Evolutionary conservation across 805 yeast species (phyloP), one percentile per base, ranked within the genome.

Genomic region (Saccharomycopsis lassenensis): DNA sequence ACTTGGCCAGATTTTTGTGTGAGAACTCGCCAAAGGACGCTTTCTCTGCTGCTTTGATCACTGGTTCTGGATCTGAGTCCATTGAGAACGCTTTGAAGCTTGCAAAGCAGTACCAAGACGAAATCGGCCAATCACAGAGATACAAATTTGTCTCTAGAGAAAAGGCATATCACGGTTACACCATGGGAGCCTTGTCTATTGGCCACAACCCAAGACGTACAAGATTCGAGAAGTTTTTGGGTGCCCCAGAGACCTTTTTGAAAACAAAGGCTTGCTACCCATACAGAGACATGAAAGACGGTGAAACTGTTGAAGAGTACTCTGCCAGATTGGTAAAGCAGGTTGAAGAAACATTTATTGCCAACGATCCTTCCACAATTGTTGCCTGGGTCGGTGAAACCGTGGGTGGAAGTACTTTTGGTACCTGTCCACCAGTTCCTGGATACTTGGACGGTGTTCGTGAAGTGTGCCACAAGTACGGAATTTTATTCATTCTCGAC

Each of bases 31-130:
- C 68, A 34, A 44, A 46, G n/a, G 64, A 61, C 11, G 59, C 65
- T 5, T 65, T 65, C 47, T 58, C 55, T 29, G 50, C 61, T 33
- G 69, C 67, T 4, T 51, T 61, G 22, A 63, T 61, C 52, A 64
- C 71, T 34, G 74, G 75, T 40, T 69, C 78, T 3, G 85, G 84
- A 7, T 62, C 80, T 12, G 82, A 74, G 54, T 71, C 80, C 15
- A 75, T 71, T 49, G 82, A 74, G 51, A 76, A 74, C 19, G 77
- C 78, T 4, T 46, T 74, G 47, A 74, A 74, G 56, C 68, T 75
- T 44, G 69, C 71, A 20, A 59, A 61, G 49, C 70, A 66, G 50
- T 67, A 60, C 45, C 63, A 55, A 39, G 51, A 59, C 27, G 69
- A 62, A 44, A 57, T 49, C 17, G 70, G 69, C 33, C 66, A 65